Percentiles rank a stretch among this genome's conserved stretches.
Evolutionary conservation across 208 protist species (phyloP).

Genomic region (Blechomonas ayalai): DNA sequence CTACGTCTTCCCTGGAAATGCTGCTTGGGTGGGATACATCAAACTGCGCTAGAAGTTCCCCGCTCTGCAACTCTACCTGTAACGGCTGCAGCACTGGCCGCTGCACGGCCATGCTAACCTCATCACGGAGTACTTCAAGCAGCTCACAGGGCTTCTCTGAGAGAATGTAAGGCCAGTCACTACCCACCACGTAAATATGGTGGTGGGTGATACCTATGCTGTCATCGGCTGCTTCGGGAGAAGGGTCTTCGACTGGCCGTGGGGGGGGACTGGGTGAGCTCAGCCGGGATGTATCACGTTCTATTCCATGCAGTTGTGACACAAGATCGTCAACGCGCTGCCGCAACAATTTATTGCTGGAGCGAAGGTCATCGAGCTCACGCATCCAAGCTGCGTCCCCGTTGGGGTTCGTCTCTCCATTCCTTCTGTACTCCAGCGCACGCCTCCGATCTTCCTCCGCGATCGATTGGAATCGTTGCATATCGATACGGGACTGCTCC

Average conservation of each 20-base stretch:
- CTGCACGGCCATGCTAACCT: conserved; percentile 32
- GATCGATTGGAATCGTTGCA: conserved; percentile 18
- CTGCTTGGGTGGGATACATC: conserved; percentile 28
- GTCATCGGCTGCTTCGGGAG: background rate
- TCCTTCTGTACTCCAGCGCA: too few species aligned
- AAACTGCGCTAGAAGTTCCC: conserved; percentile 18
- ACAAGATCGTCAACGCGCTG: background rate
- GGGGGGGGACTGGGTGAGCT: background rate
- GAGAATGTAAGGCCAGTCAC: conserved; percentile 44
- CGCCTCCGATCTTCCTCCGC: conserved; percentile 30
- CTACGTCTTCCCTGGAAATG: conserved; percentile 23
- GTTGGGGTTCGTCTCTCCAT: too few species aligned
- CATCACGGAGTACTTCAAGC: conserved; percentile 22
- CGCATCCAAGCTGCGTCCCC: too few species aligned
- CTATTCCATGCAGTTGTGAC: conserved; percentile 5
- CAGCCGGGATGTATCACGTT: conserved; percentile 11
- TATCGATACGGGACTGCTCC: conserved; percentile 17
- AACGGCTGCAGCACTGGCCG: conserved; percentile 28
- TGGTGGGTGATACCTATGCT: conserved; percentile 11
- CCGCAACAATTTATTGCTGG: too few species aligned
- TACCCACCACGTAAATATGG: conserved; percentile 26
- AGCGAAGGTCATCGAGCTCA: too few species aligned
- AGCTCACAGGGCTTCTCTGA: conserved; percentile 42
- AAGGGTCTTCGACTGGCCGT: background rate
- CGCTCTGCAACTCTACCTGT: conserved; percentile 13